Base-by-base conservation (phyloP, 352 stramenopile genomes). In the Globisporangium recalcitrans region DNA sequence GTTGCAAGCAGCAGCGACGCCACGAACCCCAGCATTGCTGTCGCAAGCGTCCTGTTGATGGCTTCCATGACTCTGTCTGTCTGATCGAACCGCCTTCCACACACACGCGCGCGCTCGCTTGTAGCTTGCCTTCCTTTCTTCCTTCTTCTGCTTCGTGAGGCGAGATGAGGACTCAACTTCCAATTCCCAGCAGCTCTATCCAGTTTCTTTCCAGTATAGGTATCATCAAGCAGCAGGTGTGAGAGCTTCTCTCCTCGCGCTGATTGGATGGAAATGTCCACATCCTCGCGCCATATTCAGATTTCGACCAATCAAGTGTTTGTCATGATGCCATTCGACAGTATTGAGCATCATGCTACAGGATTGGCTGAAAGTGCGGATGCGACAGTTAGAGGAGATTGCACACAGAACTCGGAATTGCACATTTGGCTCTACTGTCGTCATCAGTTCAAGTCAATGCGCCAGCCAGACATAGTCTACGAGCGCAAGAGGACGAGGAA, bases 321-420 rank as follows among this genome's bases (percentile, higher is more conserved):
- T n/a, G 11, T n/a, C 4, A 52, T 6, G 16, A 11, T 56, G 4
- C 21, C 51, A 74, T 74, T 74, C 64, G 68, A 1, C 32, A 27
- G 51, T 63, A 53, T 7, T 11, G 3, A 56, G 14, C 62, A 27
- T 32, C 9, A 10, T 44, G 3, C 8, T 1, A 13, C 49, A 14
- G 38, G 32, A 69, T 71, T 74, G 60, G 44, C 52, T 60, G 63
- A 71, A 82, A 77, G 32, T 29, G 26, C 31, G 8, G 56, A 71
- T 73, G 58, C 27, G 71, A 72, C 72, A 78, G 67, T 78, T 75
- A 58, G 68, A 53, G 13, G 13, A 24, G 14, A 24, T 54, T 52
- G 21, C 22, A 40, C 27, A 8, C 10, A 21, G 8, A n/a, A n/a
- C 42, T 19, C 19, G 10, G 8, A n/a, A 19, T 56, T n/a, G n/a